Evolutionary conservation across 805 yeast genomes (phyloP), one percentile per base, ranked within the genome.

Genomic region (Hanseniaspora thailandica): DNA sequence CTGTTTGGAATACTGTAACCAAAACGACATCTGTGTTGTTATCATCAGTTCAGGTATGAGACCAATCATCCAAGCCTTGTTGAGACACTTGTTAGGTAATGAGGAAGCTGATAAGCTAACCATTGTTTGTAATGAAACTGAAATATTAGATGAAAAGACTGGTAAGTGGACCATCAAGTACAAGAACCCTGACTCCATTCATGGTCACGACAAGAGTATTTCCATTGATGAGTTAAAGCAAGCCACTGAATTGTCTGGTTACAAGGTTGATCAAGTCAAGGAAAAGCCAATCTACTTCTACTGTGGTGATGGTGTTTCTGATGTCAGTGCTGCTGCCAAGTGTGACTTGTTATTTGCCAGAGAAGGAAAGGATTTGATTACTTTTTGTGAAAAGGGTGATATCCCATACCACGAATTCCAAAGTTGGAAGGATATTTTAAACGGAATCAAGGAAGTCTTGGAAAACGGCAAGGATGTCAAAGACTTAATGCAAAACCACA

Each of bases 261-360:
- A 50, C 44, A 50, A 34, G 28, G 36, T 50, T 26, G 71, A 73
- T 38, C 50, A 47, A 43, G 31, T 7, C 4, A 30, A 41, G 2
- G 47, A 34, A 23, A 53, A 53, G 19, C 47, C 48, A 10, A 53
- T 43, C n/a, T 75, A 87, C 60, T 86, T 90, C 66, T 93, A 93
- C 72, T 86, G 95, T 63, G 99, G 99, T 55, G 99, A 93, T 66
- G 99, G 99, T 58, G 96, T 93, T 31, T 82, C 94, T 45, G 99
- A 93, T 67, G 73, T 93, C 60, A 79, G 87, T 55, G 98, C 98
- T 23, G 97, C 97, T 23, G 82, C 84, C 63, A 96, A 93, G 68
- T 88, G 98, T 39, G 90, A 93, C 67, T 73, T 90, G 60, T 71
- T 93, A 59, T 93, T 90, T 68, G 98, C 98, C 45, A 90, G 88